phyloP scores from a whole-genome alignment of 768 basidiomycete species.

The Kockovaella imperatae region DNA sequence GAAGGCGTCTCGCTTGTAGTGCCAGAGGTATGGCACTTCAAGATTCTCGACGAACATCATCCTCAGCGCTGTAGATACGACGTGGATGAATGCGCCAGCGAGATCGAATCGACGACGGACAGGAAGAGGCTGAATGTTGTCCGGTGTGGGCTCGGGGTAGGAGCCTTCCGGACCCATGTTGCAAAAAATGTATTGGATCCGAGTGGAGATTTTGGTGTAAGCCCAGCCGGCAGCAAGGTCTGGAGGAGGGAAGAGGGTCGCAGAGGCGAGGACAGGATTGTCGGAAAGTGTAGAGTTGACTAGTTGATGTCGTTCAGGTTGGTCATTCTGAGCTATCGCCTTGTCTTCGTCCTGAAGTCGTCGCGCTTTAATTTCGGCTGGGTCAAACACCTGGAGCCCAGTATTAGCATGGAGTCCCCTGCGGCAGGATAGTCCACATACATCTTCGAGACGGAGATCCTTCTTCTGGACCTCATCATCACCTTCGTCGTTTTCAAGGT shows the following conservation, averaged over 20 bases:
- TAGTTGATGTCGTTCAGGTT: conserved; percentile 93
- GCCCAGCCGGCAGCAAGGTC: conserved; percentile 85
- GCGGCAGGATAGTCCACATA: conserved; percentile 4
- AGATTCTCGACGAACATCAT: conserved; percentile 79
- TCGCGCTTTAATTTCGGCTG: conserved; percentile 83
- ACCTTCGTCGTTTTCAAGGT: conserved; percentile 56
- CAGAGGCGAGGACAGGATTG: conserved; percentile 34
- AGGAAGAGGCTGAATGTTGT: conserved; percentile 42
- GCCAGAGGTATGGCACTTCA: conserved; percentile 93
- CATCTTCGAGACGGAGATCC: conserved; percentile 53
- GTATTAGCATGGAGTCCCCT: background rate
- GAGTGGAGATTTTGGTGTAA: conserved; percentile 67
- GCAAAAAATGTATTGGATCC: conserved; percentile 37
- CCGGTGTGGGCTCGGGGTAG: conserved; percentile 14
- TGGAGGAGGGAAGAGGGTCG: conserved; percentile 57
- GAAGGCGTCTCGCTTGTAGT: conserved; percentile 85
- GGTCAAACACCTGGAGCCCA: conserved; percentile 77
- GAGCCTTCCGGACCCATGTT: conserved; percentile 22
- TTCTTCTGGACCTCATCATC: conserved; percentile 70
- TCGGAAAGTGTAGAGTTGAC: conserved; percentile 71
- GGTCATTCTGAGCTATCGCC: conserved; percentile 76
- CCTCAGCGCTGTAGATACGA: conserved; percentile 68
- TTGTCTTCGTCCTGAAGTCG: conserved; percentile 90
- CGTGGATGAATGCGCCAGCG: conserved; percentile 49
- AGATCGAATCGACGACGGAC: conserved; percentile 53